Evolutionary conservation across 805 yeast species (phyloP).

Genomic region (Candida sanyiensis): DNA sequence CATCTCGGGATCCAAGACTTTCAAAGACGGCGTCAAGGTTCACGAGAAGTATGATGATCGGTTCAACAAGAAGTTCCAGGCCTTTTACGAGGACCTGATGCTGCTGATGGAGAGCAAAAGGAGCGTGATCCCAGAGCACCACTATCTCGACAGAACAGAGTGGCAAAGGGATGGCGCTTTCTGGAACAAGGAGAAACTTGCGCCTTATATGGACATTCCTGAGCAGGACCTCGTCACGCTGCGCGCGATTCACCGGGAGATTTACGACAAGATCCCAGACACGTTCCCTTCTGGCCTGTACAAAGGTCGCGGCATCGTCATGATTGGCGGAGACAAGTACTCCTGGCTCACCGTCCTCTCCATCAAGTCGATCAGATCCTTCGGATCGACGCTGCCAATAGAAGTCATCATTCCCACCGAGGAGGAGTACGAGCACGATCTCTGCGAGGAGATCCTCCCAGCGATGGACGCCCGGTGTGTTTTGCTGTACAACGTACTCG

Average conservation of each 20-base stretch:
- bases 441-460: slow-evolving; percentile 58
- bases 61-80: slow-evolving; percentile 11
- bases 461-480: slow-evolving; percentile 57
- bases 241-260: slow-evolving; percentile 5
- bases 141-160: slow-evolving; percentile 32
- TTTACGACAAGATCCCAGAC: slow-evolving; percentile 7
- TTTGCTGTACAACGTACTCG: slow-evolving; percentile 53
- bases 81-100: slow-evolving; percentile 14
- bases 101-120: slow-evolving; percentile 13
- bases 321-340: slow-evolving; percentile 49
- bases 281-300: slow-evolving; percentile 8
- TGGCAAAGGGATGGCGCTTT: slow-evolving; percentile 39
- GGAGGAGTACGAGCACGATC: slow-evolving; percentile 62
- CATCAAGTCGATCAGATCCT: slow-evolving; percentile 41
- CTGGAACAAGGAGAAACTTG: slow-evolving; percentile 32
- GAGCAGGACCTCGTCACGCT: slow-evolving; percentile 2
- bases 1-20: slow-evolving; percentile 5
- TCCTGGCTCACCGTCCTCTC: slow-evolving; percentile 49
- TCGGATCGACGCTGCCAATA: slow-evolving; percentile 55
- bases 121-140: slow-evolving; percentile 13
- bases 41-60: slow-evolving; percentile 9
- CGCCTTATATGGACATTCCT: slow-evolving; percentile 7
- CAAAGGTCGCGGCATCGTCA: slow-evolving; percentile 20
- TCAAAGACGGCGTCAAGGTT: slow-evolving; percentile 3
- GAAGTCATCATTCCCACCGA: slow-evolving; percentile 64